Conservation (phyloP, 352 stramenopile genomes). For the Aphanomyces astaci region DNA sequence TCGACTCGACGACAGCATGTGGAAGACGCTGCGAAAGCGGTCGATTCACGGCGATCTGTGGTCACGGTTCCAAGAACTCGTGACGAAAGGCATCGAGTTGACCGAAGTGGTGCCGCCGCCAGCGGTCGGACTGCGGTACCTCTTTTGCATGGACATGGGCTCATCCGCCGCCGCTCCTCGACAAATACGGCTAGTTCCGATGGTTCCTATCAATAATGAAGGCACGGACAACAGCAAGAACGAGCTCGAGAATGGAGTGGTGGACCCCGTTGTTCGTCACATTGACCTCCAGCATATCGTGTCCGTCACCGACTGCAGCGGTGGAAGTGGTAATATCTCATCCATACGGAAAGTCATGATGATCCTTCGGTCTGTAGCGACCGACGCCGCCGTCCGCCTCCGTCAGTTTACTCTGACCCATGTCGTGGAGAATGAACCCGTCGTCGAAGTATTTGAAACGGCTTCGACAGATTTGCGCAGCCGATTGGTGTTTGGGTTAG, state of each 20-base stretch:
- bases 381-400: not conserved
- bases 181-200: conserved; percentile 3
- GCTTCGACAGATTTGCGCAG: conserved; percentile 13
- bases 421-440: not conserved
- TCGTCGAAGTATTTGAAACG: not conserved
- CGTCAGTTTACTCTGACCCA: conserved; percentile 11
- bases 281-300: conserved; percentile 12
- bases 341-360: not conserved
- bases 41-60: conserved; percentile 22
- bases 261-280: not conserved
- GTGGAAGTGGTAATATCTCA: not conserved
- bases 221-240: not conserved
- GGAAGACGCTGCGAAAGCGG: conserved; percentile 19
- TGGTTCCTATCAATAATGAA: not conserved
- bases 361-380: not conserved
- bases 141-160: conserved; percentile 10
- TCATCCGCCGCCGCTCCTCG: not conserved
- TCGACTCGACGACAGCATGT: conserved; percentile 16
- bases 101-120: conserved; percentile 7
- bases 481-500: conserved; percentile 15
- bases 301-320: not conserved
- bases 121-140: not conserved
- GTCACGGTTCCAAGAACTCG: conserved; percentile 4
- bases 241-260: not conserved
- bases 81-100: conserved; percentile 8